Base-by-base conservation (phyloP, 208 protist genomes). In the Angomonas deanei region DNA sequence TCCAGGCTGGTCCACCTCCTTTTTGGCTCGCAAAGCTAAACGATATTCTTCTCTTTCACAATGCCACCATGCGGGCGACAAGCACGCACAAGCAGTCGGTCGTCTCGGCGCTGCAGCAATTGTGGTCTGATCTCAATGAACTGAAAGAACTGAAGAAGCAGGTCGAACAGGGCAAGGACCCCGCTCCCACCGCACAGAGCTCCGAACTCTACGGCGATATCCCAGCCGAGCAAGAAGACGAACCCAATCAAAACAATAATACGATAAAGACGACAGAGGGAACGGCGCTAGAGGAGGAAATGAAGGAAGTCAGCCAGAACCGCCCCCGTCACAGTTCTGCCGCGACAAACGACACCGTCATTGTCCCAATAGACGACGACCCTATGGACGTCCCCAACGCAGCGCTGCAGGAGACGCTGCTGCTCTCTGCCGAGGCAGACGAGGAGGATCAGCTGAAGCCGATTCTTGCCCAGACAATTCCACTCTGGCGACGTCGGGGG, bases 401-500 rank as follows among this genome's bases (percentile, higher is more conserved):
- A 5, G 21, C 11, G n/a, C 5, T 23, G 47, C 10, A 53, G 11
- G 49, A 55, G 27, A 4, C 28, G 2, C 49, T 62, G 36, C 50
- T 74, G 11, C 58, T 79, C 0, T 39, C 38, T 1, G 58, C 58
- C 1, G 47, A 33, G 4, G 27, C 74, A 27, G 68, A 79, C 27
- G 61, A 42, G 28, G 52, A 24, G 36, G 70, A 81, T 49, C 42
- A 72, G n/a, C 54, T 26, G 52, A 63, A 61, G 30, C 58, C 79
- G 19, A 13, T 84, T 28, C 57, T 88, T 47, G 53, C 66, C 33
- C 74, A 77, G 32, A 58, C 50, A 21, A 73, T 82, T 3, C 84
- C 84, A 1, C 39, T 72, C 21, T 91, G 84, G 84, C 74, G 73
- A 24, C 78, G 69, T 38, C 68, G 64, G 39, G 80, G 77, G 21